Conservation (phyloP, 257 asterid genomes). For the Haberlea rhodopensis region DNA sequence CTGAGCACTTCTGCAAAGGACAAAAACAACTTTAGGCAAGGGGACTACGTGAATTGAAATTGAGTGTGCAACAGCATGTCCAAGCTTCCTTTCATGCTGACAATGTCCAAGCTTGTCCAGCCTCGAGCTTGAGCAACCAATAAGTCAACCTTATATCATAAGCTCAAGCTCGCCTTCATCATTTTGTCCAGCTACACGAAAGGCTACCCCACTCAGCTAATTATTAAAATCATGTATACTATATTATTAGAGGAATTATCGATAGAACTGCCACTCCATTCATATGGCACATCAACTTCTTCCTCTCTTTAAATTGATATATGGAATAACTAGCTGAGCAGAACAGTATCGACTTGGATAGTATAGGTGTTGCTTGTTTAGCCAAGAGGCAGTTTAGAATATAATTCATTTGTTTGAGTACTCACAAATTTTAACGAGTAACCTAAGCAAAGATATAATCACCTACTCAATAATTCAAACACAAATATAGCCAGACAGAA, state of each 20-base stretch:
- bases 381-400: constrained; percentile 36
- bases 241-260: constrained; percentile 16
- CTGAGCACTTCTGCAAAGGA: constrained; percentile 57
- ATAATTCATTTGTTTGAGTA: constrained; percentile 16
- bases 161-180: constrained; percentile 42
- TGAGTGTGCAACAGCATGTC: constrained; percentile 36
- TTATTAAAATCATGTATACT: constrained; percentile 29
- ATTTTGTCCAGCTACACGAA: constrained; percentile 31
- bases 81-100: constrained; percentile 37
- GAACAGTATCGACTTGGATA: constrained; percentile 35
- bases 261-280: constrained; percentile 30
- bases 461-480: not conserved
- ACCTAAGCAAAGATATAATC: not conserved
- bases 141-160: constrained; percentile 21
- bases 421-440: constrained; percentile 13
- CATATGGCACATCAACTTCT: constrained; percentile 31
- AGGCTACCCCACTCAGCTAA: constrained; percentile 52
- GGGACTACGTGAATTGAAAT: constrained; percentile 22
- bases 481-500: no score
- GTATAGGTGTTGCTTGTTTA: constrained; percentile 35
- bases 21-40: constrained; percentile 44
- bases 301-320: constrained; percentile 20
- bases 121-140: constrained; percentile 36
- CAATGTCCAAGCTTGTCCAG: constrained; percentile 33
- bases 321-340: constrained; percentile 50